Evolutionary conservation across 768 basidiomycete genomes (phyloP), one percentile per base, ranked within the genome.

Genomic region (Antrodiella citrinella): DNA sequence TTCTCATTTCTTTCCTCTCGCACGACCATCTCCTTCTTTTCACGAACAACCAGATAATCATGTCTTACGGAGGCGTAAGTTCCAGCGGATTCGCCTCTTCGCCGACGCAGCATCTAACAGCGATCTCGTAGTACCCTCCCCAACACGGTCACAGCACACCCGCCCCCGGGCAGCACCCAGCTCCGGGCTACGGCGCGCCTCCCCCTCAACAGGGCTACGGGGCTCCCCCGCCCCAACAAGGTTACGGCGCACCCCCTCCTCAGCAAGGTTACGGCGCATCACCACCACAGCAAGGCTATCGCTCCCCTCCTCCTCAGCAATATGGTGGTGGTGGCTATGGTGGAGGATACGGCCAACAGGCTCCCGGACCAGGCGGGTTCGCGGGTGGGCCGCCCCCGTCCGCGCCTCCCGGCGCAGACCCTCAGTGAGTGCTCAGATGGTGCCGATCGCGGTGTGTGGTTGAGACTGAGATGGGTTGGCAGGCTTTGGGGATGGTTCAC

Each of bases 401-500:
- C 13, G 77, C 71, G 5, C 70, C 80, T 2, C 83, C 82, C 10
- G 86, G 83, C 24, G 81, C 81, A 12, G 88, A 91, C 49, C 86
- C 86, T 21, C 79, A 84, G 88, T 91, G 57, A 63, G 84, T 69
- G 7, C 4, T 25, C 4, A 20, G 11, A 26, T 26, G 10, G 5
- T 9, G 26, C 22, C 2, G 49, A 10, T 35, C 30, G 18, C 24
- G 19, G 19, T 39, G 21, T 25, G 39, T 44, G 15, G 12, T 26
- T 47, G 25, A n/a, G 23, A 23, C 5, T 44, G 23, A 7, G 3
- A 4, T 47, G n/a, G 45, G 45, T 21, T 18, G 48, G 9, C 41
- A 90, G 87, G 59, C 60, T 90, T 4, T 89, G 86, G 85, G 65
- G 55, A 45, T 86, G 84, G 84, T 91, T 91, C 65, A 54, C 58